Evolutionary conservation across 2,329 filamentous ascomycete species (phyloP).

Genomic region (Claviceps digitariae): DNA sequence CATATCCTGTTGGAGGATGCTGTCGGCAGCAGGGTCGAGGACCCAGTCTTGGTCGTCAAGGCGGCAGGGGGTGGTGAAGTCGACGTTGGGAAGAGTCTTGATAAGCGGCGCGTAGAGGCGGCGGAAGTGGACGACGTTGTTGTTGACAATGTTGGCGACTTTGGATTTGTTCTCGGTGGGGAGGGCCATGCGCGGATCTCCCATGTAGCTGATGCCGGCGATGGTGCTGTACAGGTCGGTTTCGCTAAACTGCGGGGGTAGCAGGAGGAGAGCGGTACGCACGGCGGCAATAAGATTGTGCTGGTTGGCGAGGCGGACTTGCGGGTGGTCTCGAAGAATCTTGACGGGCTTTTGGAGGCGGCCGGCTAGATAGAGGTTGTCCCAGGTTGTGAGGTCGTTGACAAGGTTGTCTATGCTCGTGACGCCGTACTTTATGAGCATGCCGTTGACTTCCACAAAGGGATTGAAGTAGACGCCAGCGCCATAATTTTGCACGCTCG

Average conservation of each 20-base stretch:
- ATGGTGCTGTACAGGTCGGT: slow-evolving; percentile 82
- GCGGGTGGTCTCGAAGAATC: slow-evolving; percentile 86
- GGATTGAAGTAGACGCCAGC: slow-evolving; percentile 98
- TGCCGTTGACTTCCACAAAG: slow-evolving; percentile 86
- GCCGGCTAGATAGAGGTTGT: slow-evolving; percentile 90
- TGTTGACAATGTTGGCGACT: slow-evolving; percentile 82
- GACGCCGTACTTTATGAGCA: slow-evolving; percentile 94
- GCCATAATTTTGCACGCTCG: slow-evolving; percentile 78
- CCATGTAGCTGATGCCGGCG: slow-evolving; percentile 82
- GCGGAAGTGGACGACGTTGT: slow-evolving; percentile 85
- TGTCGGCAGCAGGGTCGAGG: slow-evolving; percentile 39
- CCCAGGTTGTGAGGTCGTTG: slow-evolving; percentile 76
- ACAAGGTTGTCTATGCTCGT: slow-evolving; percentile 87
- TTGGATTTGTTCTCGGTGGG: slow-evolving; percentile 86
- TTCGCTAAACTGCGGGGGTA: slow-evolving; percentile 76
- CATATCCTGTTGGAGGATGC: slow-evolving; percentile 76
- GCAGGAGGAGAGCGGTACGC: slow-evolving; percentile 73
- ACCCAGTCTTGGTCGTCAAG: slow-evolving; percentile 27
- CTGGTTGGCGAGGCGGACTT: slow-evolving; percentile 87
- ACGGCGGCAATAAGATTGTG: slow-evolving; percentile 88
- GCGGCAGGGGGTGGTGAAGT: slow-evolving; percentile 47
- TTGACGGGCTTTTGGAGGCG: slow-evolving; percentile 96
- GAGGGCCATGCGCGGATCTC: slow-evolving; percentile 89
- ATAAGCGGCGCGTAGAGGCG: slow-evolving; percentile 83
- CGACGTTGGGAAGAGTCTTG: slow-evolving; percentile 77